Evolutionary conservation across 139 green algal species (phyloP).

Genomic region (Auxenochlorella protothecoides): DNA sequence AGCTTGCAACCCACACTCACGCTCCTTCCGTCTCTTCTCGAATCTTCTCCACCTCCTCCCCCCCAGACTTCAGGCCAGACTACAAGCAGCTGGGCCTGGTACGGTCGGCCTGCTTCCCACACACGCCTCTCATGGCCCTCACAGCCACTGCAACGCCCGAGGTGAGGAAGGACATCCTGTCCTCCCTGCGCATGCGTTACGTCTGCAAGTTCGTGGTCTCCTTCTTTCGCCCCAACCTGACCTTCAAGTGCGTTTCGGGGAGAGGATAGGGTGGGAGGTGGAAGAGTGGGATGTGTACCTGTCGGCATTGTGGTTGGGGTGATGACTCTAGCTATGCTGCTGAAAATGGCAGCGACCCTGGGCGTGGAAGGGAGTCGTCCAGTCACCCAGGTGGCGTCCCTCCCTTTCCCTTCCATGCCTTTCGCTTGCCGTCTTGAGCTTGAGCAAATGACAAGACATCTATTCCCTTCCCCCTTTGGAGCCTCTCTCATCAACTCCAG

Average conservation of each 20-base stretch:
- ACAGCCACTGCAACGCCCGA: conserved; percentile 62
- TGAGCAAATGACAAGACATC: too few species aligned
- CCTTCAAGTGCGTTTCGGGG: conserved; percentile 19
- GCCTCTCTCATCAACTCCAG: too few species aligned
- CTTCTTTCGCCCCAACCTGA: conserved; percentile 78
- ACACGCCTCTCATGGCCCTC: conserved; percentile 50
- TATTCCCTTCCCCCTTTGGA: too few species aligned
- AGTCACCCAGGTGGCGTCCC: too few species aligned
- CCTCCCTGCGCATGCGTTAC: conserved; percentile 46
- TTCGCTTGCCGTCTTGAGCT: too few species aligned
- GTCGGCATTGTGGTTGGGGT: too few species aligned
- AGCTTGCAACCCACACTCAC: not conserved
- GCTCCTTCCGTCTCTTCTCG: not conserved
- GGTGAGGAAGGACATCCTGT: conserved; percentile 60
- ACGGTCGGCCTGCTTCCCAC: conserved; percentile 25
- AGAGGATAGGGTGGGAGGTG: not conserved
- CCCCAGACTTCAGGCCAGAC: conserved; percentile 58
- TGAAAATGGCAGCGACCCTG: too few species aligned
- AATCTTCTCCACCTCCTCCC: not conserved
- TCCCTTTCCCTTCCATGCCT: too few species aligned
- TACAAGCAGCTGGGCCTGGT: conserved; percentile 57
- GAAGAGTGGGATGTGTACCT: too few species aligned
- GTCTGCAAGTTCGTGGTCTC: conserved; percentile 35
- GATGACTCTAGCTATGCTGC: too few species aligned
- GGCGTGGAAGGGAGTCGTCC: too few species aligned